These are phyloP conservation scores for Cytospora leucostoma DNA, from an alignment of 2,329 filamentous ascomycete genomes.

Conservation along the genomic window DNA sequence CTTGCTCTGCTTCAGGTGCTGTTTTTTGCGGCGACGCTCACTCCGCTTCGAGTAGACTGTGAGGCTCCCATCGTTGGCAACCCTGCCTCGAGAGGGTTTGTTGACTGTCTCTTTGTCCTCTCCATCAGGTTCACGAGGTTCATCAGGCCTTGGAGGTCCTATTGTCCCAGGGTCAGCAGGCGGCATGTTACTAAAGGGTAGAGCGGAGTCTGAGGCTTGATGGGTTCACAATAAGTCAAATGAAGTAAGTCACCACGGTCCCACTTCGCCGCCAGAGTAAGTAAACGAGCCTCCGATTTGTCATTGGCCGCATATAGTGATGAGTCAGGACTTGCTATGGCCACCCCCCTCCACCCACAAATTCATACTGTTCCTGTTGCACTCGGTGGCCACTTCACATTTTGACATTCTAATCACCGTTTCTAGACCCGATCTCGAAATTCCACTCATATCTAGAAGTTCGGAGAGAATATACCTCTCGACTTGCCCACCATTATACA, in stretches of 20 bases:
- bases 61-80: slow-evolving; percentile 23
- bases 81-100: slow-evolving; percentile 10
- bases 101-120: background rate
- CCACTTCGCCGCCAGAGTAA: background rate
- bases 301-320: background rate
- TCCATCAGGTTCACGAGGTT: background rate
- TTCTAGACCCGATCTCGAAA: too few species aligned
- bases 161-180: background rate
- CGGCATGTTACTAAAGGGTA: background rate
- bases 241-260: background rate
- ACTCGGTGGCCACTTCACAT: too few species aligned
- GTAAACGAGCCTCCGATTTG: too few species aligned
- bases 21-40: slow-evolving; percentile 47
- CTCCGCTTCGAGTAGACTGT: slow-evolving; percentile 53
- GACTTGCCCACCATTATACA: too few species aligned
- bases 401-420: too few species aligned
- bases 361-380: too few species aligned
- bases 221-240: background rate
- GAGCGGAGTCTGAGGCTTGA: background rate
- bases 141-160: background rate
- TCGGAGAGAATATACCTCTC: too few species aligned
- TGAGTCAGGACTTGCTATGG: slow-evolving; percentile 7
- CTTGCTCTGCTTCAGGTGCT: slow-evolving; percentile 43
- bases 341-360: too few species aligned
- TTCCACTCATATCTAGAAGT: too few species aligned